phyloP scores from a whole-genome alignment of 202 grass and related monocot species.

The Digitaria exilis region DNA sequence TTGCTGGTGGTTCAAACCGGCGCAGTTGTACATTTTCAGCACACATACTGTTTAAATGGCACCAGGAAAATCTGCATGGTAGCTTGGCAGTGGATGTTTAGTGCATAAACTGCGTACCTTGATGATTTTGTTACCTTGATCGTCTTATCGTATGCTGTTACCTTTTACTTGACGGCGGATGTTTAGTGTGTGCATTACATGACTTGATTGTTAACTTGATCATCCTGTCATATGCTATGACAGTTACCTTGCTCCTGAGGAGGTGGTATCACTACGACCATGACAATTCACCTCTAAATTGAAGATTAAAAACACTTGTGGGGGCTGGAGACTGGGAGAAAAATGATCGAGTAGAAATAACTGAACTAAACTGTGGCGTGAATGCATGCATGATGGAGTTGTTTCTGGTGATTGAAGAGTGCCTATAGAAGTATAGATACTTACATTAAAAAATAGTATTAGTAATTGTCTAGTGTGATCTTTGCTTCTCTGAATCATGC shows the following conservation, averaged over 20 bases:
- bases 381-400: neutral
- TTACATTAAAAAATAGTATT: no score
- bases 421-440: neutral
- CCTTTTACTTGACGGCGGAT: neutral
- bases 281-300: neutral
- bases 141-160: neutral
- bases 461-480: neutral
- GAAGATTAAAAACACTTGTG: no score
- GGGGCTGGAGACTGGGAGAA: no score
- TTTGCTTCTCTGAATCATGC: neutral
- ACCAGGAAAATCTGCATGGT: neutral
- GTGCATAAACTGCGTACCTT: neutral
- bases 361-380: neutral
- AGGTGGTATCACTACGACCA: neutral
- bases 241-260: neutral
- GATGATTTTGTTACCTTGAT: neutral
- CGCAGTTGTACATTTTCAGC: neutral
- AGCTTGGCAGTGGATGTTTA: neutral
- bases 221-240: neutral
- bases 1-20: neutral
- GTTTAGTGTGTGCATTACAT: neutral
- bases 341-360: neutral
- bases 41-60: no score
- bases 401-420: no score
- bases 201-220: neutral